Evolutionary conservation across 2,329 filamentous ascomycete species (phyloP), one percentile per base, ranked within the genome.

Genomic region (Aspergillus texensis): DNA sequence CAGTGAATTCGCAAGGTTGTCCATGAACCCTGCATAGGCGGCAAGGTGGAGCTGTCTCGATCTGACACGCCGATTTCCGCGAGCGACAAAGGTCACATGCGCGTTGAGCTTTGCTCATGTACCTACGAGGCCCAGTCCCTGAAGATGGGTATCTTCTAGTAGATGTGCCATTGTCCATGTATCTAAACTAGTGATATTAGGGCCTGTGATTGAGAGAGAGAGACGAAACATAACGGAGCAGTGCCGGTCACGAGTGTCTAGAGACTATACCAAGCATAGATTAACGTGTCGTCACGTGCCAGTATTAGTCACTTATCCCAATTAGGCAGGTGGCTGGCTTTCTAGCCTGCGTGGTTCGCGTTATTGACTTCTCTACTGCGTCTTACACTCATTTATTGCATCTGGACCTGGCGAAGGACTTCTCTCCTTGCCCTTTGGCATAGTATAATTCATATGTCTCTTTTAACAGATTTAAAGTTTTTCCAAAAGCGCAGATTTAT

Each of bases 81-180:
- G 55, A 41, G 26, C 60, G 60, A 53, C 60, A 62, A 24, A 36
- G 21, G 28, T 62, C 60, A 30, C 60, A 62, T 8, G 60, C 60
- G 34, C 60, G 55, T 34, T 62, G 60, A 19, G 60, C 39, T 30
- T 58, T 62, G 56, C 60, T 62, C 60, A 62, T 62, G 34, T 62
- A 62, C 57, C 45, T 54, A 21, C 58, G 36, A 39, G 34, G 58
- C 10, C 50, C 58, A 28, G 16, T 32, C 50, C 54, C 19, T n/a
- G 48, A 32, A 52, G 32, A 52, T 30, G 28, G 48, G 48, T n/a
- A 6, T 24, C 12, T 19, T 19, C 28, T 52, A 21, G 9, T 34
- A n/a, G 2, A 9, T 11, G 8, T 32, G 14, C 32, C 48, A 52
- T 52, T 32, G 19, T 52, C 48, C 48, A 52, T 52, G 16, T 52